A percentile compares a stretch with the other conserved stretches of the same genome.
Evolutionary conservation across 805 yeast genomes (phyloP).

Genomic region (Kuraishia hungarica): DNA sequence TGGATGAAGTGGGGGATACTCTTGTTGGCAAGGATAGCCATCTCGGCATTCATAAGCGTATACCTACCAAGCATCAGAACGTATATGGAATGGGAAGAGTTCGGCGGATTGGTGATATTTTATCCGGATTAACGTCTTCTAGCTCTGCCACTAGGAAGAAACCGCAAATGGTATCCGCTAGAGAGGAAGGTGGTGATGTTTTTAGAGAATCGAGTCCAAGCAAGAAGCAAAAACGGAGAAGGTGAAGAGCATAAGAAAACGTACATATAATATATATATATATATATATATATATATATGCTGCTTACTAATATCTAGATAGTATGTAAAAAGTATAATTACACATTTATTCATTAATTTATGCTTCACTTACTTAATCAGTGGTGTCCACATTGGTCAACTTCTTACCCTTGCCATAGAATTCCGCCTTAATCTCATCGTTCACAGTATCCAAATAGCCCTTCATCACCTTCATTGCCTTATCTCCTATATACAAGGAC

Average conservation of each 20-base stretch:
- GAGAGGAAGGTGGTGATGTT: neutral
- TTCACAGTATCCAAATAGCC: slow-evolving; percentile 1
- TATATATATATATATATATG: no score
- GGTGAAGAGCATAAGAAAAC: neutral
- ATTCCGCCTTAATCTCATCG: slow-evolving; percentile 15
- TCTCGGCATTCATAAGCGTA: neutral
- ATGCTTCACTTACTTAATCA: no score
- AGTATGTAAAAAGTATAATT: no score
- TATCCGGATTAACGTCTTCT: neutral
- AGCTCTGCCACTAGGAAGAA: neutral
- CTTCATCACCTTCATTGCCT: neutral
- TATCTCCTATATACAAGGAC: slow-evolving; percentile 5
- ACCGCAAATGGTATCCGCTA: neutral
- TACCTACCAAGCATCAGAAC: neutral
- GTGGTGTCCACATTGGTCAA: neutral
- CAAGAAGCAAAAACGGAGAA: neutral
- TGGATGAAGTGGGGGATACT: neutral
- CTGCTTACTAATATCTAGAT: no score
- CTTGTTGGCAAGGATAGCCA: no score
- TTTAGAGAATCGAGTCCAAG: neutral
- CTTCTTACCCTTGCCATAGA: slow-evolving; percentile 10
- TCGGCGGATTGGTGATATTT: neutral
- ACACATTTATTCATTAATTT: no score
- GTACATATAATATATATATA: neutral
- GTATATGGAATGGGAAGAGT: neutral